Evolutionary conservation across 768 basidiomycete species (phyloP).

Genomic region (Xanthoconium purpureum): DNA sequence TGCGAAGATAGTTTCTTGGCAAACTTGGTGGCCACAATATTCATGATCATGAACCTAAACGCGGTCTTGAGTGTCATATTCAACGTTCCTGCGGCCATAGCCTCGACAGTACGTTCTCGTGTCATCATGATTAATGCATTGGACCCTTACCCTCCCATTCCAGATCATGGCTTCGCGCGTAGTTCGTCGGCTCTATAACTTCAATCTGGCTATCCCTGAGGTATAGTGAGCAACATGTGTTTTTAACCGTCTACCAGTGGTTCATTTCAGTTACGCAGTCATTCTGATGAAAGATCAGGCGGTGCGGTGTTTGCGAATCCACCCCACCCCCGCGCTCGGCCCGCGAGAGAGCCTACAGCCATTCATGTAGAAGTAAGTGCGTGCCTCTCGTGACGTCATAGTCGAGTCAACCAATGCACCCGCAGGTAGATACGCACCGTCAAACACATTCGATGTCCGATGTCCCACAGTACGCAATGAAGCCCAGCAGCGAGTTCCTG

Average conservation of each 20-base stretch:
- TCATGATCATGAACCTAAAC: slow-evolving; percentile 66
- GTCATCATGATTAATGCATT: not conserved
- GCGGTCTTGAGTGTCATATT: slow-evolving; percentile 64
- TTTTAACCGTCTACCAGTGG: not conserved
- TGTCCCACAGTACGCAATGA: slow-evolving; percentile 21
- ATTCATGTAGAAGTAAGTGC: slow-evolving; percentile 36
- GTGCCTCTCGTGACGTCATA: not conserved
- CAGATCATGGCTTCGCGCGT: slow-evolving; percentile 60
- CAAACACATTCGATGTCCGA: slow-evolving; percentile 25
- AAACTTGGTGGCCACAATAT: slow-evolving; percentile 45
- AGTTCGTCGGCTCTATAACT: slow-evolving; percentile 58
- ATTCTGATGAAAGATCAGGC: slow-evolving; percentile 19
- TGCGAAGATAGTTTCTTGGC: slow-evolving; percentile 35
- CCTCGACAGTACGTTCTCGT: slow-evolving; percentile 42
- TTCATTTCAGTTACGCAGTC: slow-evolving; percentile 12
- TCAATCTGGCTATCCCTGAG: slow-evolving; percentile 28
- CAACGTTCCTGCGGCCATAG: slow-evolving; percentile 61
- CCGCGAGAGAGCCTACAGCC: slow-evolving; percentile 15
- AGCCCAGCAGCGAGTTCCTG: slow-evolving; percentile 22
- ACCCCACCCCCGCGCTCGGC: slow-evolving; percentile 14
- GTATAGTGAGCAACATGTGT: slow-evolving; percentile 26
- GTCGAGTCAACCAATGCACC: slow-evolving; percentile 1
- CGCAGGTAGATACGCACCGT: slow-evolving; percentile 31
- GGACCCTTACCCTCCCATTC: not conserved
- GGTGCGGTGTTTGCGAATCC: slow-evolving; percentile 17